phyloP scores from a whole-genome alignment of 2,329 filamentous ascomycete species.

The Fusarium guadeloupense region DNA sequence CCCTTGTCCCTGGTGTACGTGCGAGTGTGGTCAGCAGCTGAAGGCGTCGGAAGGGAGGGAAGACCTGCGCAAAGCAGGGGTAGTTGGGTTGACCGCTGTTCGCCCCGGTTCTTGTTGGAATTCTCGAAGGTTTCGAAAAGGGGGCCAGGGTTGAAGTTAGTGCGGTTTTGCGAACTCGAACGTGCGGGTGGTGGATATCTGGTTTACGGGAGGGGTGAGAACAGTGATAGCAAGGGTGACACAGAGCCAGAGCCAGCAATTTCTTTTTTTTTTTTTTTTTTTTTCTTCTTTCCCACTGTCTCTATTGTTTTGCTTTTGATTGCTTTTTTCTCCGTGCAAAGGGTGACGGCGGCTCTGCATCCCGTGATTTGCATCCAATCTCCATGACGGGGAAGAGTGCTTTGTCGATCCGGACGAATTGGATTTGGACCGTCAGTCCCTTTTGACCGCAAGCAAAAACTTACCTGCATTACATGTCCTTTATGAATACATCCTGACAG shows the following conservation, averaged over 20 bases:
- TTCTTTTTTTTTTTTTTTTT: constrained; percentile 13
- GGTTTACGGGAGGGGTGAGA: constrained; percentile 12
- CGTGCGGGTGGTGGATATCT: constrained; percentile 25
- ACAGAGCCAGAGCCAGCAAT: constrained; percentile 21
- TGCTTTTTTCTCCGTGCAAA: constrained; percentile 10
- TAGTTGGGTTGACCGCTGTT: constrained; percentile 42
- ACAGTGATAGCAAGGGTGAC: not conserved
- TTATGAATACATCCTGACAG: not conserved
- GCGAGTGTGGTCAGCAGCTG: constrained; percentile 35
- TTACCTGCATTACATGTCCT: constrained; percentile 12
- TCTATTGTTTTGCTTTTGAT: not conserved
- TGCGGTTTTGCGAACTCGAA: constrained; percentile 38
- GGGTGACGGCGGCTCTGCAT: constrained; percentile 10
- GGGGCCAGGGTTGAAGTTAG: constrained; percentile 38
- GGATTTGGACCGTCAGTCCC: constrained; percentile 30
- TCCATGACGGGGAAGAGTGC: constrained; percentile 40
- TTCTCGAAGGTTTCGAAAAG: constrained; percentile 47
- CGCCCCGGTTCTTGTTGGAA: constrained; percentile 41
- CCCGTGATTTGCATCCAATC: constrained; percentile 40
- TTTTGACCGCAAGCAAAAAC: constrained; percentile 31
- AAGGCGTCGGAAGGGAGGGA: constrained; percentile 29
- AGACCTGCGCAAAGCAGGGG: constrained; percentile 29
- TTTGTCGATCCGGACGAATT: constrained; percentile 43
- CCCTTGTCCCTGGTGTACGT: constrained; percentile 35
- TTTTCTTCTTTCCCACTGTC: not conserved